Conservation (phyloP, 768 basidiomycete species). For the Lyophyllum shimeji region DNA sequence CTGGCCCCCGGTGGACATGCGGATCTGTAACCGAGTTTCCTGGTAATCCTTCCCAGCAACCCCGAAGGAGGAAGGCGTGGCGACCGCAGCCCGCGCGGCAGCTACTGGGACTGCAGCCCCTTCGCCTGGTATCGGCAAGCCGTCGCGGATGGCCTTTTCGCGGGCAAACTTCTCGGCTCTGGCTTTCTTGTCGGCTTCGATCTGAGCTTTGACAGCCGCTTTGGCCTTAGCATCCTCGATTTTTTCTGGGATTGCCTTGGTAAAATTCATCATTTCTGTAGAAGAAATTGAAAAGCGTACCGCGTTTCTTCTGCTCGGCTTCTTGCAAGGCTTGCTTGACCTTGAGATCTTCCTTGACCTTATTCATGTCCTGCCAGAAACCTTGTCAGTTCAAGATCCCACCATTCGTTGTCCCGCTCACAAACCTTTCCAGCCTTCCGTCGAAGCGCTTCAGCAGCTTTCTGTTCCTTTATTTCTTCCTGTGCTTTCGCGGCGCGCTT, state of each 20-base stretch:
- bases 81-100: constrained; percentile 24
- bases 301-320: constrained; percentile 76
- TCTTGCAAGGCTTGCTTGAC: constrained; percentile 82
- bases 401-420: neutral
- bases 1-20: constrained; percentile 76
- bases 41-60: constrained; percentile 75
- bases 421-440: constrained; percentile 82
- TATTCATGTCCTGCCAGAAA: constrained; percentile 59
- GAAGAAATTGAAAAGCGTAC: constrained; percentile 34
- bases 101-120: constrained; percentile 26
- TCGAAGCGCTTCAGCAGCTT: constrained; percentile 74
- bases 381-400: neutral
- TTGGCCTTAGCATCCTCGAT: constrained; percentile 82
- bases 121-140: constrained; percentile 41
- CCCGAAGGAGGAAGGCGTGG: constrained; percentile 36
- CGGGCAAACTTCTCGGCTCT: constrained; percentile 85
- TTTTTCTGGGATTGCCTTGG: constrained; percentile 62
- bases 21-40: constrained; percentile 88
- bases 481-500: constrained; percentile 76
- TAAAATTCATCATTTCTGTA: neutral
- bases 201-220: constrained; percentile 89
- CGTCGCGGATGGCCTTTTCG: constrained; percentile 91
- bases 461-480: constrained; percentile 71
- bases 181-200: constrained; percentile 89
- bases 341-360: constrained; percentile 74